Evolutionary conservation across 2,329 filamentous ascomycete genomes (phyloP), one percentile per base, ranked within the genome.

Genomic region (Ascochyta viciae-villosae): DNA sequence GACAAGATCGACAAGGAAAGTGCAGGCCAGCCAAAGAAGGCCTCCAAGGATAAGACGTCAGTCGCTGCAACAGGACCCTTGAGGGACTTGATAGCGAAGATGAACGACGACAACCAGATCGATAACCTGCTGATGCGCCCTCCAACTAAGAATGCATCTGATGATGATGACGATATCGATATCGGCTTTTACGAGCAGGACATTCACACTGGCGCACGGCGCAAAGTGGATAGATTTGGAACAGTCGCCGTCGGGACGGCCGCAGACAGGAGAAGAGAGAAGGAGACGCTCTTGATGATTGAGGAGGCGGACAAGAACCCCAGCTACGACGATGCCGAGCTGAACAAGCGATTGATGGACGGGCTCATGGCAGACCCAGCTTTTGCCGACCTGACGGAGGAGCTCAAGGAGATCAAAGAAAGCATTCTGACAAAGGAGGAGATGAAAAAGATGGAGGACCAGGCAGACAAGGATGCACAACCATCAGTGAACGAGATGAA

Each of bases 171-270:
- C 8, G 37, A 67, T 3, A 61, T 63, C 6, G 54, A 42, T 29
- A 66, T 74, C 16, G 60, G 60, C 29, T 70, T 62, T 54, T 75
- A 69, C 39, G 73, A 74, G 55, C 61, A 67, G 39, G 72, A 75
- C 43, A 41, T 66, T 29, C 63, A 65, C 35, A 66, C 58, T 19
- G 59, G 62, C 29, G 61, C 54, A 15, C 62, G 63, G 43, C 63
- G 62, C 7, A 63, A 72, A 41, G 57, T 74, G 3, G 38, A 62
- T 31, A 45, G 61, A 22, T 58, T 73, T 46, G 61, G 58, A 4
- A 71, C 67, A 4, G 60, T 55, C 8, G 69, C 68, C 29, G 29
- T 31, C 1, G 61, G 58, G 3, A 71, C 67, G 3, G 60, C 55
- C 7, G 69, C 68, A 46, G 65, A 74, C 16, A 53, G 68, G 7